Percentiles rank a stretch among this genome's conserved stretches.
Evolutionary conservation across 768 basidiomycete species (phyloP).

Genomic region (Phlebiopsis gigantea): DNA sequence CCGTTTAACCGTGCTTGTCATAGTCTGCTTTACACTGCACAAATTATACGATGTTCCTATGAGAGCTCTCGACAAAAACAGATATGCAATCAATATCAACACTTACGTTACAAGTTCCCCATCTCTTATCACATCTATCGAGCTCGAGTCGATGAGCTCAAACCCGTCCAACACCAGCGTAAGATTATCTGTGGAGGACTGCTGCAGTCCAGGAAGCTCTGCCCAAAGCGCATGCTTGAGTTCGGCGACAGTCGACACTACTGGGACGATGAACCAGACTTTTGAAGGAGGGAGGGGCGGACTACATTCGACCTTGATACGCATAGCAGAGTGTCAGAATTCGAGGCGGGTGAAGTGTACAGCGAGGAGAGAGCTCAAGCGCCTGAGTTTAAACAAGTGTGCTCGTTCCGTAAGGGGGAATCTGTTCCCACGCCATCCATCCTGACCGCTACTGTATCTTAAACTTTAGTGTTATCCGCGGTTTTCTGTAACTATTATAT

Average conservation of each 20-base stretch:
- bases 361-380: no score
- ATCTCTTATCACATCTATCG: slow-evolving; percentile 25
- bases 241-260: slow-evolving; percentile 18
- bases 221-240: slow-evolving; percentile 24
- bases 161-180: slow-evolving; percentile 26
- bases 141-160: slow-evolving; percentile 24
- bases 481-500: no score
- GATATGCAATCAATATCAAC: neutral
- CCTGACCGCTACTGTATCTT: no score
- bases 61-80: slow-evolving; percentile 17
- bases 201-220: slow-evolving; percentile 15
- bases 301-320: slow-evolving; percentile 22
- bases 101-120: slow-evolving; percentile 27
- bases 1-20: slow-evolving; percentile 11
- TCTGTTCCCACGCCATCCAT: no score
- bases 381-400: no score
- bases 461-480: no score
- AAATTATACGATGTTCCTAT: slow-evolving; percentile 4
- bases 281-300: slow-evolving; percentile 22
- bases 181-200: slow-evolving; percentile 12
- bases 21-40: slow-evolving; percentile 17
- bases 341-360: no score
- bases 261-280: slow-evolving; percentile 23
- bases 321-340: slow-evolving; percentile 16
- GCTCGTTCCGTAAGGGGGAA: no score